Percentiles rank a stretch among this genome's conserved stretches.
Evolutionary conservation across 2,329 filamentous ascomycete species (phyloP).

Genomic region (Purpureocillium lavendulum): DNA sequence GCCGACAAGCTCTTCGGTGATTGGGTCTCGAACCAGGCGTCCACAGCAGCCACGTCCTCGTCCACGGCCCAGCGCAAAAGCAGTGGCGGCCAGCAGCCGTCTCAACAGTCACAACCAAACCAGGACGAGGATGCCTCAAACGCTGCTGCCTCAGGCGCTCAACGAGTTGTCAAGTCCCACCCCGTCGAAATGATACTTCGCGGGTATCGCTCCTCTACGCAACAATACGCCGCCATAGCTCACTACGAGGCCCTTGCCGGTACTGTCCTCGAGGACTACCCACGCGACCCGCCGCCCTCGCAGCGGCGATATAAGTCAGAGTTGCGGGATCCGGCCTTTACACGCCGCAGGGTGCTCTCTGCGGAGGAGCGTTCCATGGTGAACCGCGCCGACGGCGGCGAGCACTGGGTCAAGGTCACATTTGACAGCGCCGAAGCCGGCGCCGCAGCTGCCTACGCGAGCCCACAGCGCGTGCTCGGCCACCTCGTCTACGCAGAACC

Average conservation of each 20-base stretch:
- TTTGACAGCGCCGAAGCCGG: slow-evolving; percentile 68
- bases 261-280: slow-evolving; percentile 86
- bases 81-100: slow-evolving; percentile 19
- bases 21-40: slow-evolving; percentile 45
- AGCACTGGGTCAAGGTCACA: slow-evolving; percentile 87
- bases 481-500: slow-evolving; percentile 63
- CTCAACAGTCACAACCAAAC: slow-evolving; percentile 21
- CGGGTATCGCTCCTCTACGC: slow-evolving; percentile 58
- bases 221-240: slow-evolving; percentile 80
- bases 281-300: slow-evolving; percentile 68
- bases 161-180: slow-evolving; percentile 26
- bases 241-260: slow-evolving; percentile 85
- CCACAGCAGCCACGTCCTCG: no score
- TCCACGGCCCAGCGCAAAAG: slow-evolving; percentile 23
- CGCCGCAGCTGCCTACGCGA: slow-evolving; percentile 59
- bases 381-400: slow-evolving; percentile 72
- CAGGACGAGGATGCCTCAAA: slow-evolving; percentile 30
- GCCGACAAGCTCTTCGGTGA: slow-evolving; percentile 54
- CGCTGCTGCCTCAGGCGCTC: background rate
- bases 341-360: slow-evolving; percentile 56
- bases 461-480: slow-evolving; percentile 64
- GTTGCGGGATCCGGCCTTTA: slow-evolving; percentile 63
- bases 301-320: slow-evolving; percentile 65
- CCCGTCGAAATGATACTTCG: slow-evolving; percentile 75
- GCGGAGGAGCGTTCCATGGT: slow-evolving; percentile 69